Conservation (phyloP, 768 basidiomycete genomes). For the Ephemerocybe angulata region DNA sequence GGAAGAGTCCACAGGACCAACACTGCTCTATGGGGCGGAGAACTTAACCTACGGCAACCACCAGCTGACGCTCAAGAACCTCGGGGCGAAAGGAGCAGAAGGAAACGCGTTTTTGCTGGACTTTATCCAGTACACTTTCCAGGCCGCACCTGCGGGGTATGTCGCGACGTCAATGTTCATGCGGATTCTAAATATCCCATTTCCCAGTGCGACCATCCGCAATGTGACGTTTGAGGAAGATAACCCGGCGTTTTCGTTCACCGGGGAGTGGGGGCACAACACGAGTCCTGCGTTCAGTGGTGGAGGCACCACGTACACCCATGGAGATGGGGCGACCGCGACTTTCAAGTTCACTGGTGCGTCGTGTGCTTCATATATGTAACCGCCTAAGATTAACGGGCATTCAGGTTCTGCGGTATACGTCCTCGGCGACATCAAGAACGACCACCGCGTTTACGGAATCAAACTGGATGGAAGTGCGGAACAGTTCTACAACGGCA, state of each 20-base stretch:
- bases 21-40: constrained; percentile 30
- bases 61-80: constrained; percentile 36
- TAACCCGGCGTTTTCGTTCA: constrained; percentile 34
- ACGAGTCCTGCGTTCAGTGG: constrained; percentile 42
- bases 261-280: constrained; percentile 40
- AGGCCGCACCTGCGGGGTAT: constrained; percentile 42
- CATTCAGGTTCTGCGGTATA: constrained; percentile 40
- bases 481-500: constrained; percentile 33
- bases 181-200: not conserved
- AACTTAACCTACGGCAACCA: constrained; percentile 39
- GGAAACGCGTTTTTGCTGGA: constrained; percentile 40
- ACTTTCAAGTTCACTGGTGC: constrained; percentile 40
- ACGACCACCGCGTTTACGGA: constrained; percentile 44
- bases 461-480: constrained; percentile 35
- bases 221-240: constrained; percentile 43
- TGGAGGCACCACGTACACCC: constrained; percentile 41
- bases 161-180: no score
- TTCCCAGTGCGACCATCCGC: constrained; percentile 34
- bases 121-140: constrained; percentile 38
- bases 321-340: constrained; percentile 36
- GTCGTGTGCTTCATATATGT: not conserved
- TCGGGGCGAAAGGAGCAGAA: constrained; percentile 37
- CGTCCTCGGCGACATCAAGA: constrained; percentile 47
- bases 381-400: not conserved
- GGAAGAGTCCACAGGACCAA: constrained; percentile 27